phyloP scores from a whole-genome alignment of 257 asterid species.

The Solanum clarkiae region DNA sequence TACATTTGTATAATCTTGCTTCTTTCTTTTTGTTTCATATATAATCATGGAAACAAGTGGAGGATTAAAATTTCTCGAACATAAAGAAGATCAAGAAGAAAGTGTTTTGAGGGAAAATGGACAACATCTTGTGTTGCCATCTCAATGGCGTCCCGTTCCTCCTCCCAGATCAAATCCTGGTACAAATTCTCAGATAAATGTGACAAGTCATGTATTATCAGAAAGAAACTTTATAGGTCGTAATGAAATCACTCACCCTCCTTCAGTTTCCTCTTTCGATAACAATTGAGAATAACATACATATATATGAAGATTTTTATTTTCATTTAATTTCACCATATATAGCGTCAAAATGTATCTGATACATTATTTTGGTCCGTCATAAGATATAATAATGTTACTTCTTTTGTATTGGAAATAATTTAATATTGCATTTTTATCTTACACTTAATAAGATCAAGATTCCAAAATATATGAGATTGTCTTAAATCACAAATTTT shows the following conservation, averaged over 20 bases:
- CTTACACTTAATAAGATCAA: no score
- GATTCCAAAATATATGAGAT: no score
- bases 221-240: not conserved
- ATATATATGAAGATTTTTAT: no score
- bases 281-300: not conserved
- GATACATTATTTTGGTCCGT: no score
- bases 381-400: no score
- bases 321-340: no score
- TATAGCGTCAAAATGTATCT: no score
- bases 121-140: not conserved
- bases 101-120: not conserved
- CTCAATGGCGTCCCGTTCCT: not conserved
- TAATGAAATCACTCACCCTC: not conserved
- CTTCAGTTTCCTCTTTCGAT: not conserved
- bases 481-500: no score
- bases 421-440: no score
- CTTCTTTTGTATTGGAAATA: no score
- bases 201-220: not conserved
- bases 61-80: conserved; percentile 3
- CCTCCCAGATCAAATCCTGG: not conserved
- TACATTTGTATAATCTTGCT: not conserved
- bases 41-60: not conserved
- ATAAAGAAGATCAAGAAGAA: conserved; percentile 8
- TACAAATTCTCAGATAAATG: not conserved
- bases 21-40: not conserved